Percentiles rank a stretch among this genome's conserved stretches.
phyloP scores from a whole-genome alignment of 257 asterid genomes.

The Leonotis leonurus region DNA sequence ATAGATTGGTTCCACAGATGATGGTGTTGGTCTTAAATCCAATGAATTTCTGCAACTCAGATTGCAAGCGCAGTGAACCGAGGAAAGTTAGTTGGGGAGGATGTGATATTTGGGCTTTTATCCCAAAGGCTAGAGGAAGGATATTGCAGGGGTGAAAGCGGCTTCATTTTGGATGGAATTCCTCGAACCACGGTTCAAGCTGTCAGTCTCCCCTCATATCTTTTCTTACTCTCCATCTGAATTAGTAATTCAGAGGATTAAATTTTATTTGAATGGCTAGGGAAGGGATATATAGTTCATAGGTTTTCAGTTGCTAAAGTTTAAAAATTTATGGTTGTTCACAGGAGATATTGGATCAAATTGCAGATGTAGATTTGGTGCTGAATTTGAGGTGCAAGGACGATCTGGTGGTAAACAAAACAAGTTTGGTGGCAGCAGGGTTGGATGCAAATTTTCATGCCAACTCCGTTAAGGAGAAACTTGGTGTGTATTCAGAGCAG shows the following conservation, averaged over 20 bases:
- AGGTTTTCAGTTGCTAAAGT: not conserved
- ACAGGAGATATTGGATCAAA: constrained; percentile 79
- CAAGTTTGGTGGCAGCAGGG: constrained; percentile 16
- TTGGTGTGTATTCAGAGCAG: constrained; percentile 46
- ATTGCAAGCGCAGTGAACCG: constrained; percentile 64
- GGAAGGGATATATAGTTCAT: too few species aligned
- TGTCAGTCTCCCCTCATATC: constrained; percentile 29
- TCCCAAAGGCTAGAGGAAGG: constrained; percentile 89
- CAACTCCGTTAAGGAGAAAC: constrained; percentile 54
- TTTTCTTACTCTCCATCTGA: too few species aligned
- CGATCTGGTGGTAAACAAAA: constrained; percentile 28
- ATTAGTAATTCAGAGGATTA: too few species aligned
- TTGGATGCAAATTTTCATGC: constrained; percentile 38
- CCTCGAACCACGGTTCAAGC: constrained; percentile 83
- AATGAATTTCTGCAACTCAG: too few species aligned
- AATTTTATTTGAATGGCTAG: not conserved
- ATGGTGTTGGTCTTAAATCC: not conserved
- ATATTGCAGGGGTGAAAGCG: constrained; percentile 69
- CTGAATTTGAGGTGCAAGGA: constrained; percentile 67
- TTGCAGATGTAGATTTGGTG: constrained; percentile 75
- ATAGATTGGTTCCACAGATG: too few species aligned
- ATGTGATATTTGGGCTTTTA: constrained; percentile 63
- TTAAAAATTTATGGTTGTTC: constrained; percentile 4
- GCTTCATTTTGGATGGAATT: constrained; percentile 85
- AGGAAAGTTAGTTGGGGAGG: constrained; percentile 73